Conservation (phyloP, 352 stramenopile species). For the Globisporangium solare region DNA sequence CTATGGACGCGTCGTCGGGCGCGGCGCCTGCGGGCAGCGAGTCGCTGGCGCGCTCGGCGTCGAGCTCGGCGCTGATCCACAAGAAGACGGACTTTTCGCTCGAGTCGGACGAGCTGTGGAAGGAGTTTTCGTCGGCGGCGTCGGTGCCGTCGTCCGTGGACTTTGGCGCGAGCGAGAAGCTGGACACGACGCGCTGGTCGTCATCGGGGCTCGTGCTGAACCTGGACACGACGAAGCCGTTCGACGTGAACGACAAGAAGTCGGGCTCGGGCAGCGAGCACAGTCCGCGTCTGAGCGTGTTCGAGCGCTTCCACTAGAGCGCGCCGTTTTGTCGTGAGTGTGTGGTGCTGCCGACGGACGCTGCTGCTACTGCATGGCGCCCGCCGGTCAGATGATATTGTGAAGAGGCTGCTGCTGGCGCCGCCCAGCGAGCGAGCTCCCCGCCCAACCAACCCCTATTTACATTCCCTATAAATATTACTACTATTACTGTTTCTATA, state of each 20-base stretch:
- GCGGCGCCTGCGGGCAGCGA: conserved; percentile 8
- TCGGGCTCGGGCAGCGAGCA: conserved; percentile 34
- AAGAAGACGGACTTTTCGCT: conserved; percentile 58
- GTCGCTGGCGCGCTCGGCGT: conserved; percentile 16
- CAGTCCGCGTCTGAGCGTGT: conserved; percentile 75
- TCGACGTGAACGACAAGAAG: conserved; percentile 29
- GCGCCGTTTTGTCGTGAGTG: background rate
- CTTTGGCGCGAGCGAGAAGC: conserved; percentile 18
- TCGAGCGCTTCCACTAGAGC: conserved; percentile 78
- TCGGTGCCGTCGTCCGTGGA: conserved; percentile 28
- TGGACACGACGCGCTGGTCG: conserved; percentile 45
- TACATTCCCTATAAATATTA: conserved; percentile 86
- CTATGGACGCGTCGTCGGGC: conserved; percentile 15
- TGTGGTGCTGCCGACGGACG: background rate
- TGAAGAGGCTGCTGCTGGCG: conserved; percentile 10
- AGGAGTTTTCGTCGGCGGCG: conserved; percentile 59
- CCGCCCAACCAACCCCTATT: conserved; percentile 63
- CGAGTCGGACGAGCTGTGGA: conserved; percentile 70
- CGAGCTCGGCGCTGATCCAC: background rate
- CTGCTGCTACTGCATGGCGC: background rate
- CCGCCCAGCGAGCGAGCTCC: conserved; percentile 25
- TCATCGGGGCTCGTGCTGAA: conserved; percentile 51
- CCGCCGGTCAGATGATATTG: background rate
- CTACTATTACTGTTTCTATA: conserved; percentile 37
- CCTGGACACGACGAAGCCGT: conserved; percentile 45